Evolutionary conservation across 2,329 filamentous ascomycete genomes (phyloP), one percentile per base, ranked within the genome.

Genomic region (Epichloe elymi): DNA sequence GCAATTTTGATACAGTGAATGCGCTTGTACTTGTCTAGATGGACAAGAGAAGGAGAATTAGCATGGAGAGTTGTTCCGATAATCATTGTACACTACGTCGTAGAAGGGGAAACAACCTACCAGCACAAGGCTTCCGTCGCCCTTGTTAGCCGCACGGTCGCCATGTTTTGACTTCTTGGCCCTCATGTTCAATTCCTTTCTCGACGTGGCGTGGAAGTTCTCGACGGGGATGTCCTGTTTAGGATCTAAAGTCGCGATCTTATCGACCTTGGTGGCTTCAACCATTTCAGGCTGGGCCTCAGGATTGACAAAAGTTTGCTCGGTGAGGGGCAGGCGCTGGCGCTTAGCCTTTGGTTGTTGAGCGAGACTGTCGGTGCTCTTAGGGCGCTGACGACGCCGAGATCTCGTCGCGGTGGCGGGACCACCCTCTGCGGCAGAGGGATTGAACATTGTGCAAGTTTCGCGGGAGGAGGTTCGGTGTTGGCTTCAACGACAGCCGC

Each of bases 1-100:
- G 87, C 35, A 96, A 76, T 66, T 90, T 89, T 67, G 85, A 87
- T 55, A 95, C 86, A 42, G 79, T 85, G 65, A 93, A 96, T 56
- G 87, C 86, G 63, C 83, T 82, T 61, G 87, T 95, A 62, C 82
- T 88, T 39, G 87, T 88, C 86, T 94, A 30, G 30, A 30, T 30
- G 54, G 11, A 56, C 49, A 49, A n/a, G 37, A 49, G 53, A 50
- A 56, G 4, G 19, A 35, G 8, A 8, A 45, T 46, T 40, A 42
- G 20, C 35, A 43, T 41, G 26, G 23, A 7, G 26, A 26, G 19
- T 20, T n/a, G 2, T 15, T 36, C 4, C 23, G 15, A 14, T 7
- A 3, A 42, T 23, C 1, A 15, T 12, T 20, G 17, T 39, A 20
- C 7, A 14, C 2, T 5, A 10, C 11, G 7, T 43, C 14, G 6